A percentile compares a stretch with the other conserved stretches of the same genome.
These are phyloP conservation scores for Juglanconis sp. DNA, from an alignment of 2,329 filamentous ascomycete species.

Conservation along the genomic window DNA sequence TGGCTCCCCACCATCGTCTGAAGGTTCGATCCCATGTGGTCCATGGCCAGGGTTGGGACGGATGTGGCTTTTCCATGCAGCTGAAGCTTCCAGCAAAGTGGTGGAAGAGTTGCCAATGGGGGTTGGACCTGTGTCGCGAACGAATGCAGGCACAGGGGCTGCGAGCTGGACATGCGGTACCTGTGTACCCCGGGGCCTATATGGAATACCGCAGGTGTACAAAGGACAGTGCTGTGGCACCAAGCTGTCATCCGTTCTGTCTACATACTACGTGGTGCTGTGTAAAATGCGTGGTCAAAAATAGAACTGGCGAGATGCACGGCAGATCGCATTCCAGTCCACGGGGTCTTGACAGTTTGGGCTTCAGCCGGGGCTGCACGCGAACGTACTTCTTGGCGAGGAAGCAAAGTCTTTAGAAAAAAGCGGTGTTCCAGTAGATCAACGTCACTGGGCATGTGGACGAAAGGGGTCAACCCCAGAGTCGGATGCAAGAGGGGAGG, in stretches of 20 bases:
- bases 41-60: conserved; percentile 2
- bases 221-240: neutral
- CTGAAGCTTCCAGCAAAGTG: neutral
- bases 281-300: neutral
- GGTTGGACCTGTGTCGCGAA: neutral
- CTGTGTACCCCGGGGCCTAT: neutral
- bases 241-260: neutral
- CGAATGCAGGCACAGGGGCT: neutral
- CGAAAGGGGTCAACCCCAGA: too few relatives aligned
- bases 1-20: neutral
- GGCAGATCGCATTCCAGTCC: conserved; percentile 5
- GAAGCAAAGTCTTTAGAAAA: too few relatives aligned
- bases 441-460: too few relatives aligned
- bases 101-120: neutral
- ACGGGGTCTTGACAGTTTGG: neutral
- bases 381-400: neutral
- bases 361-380: neutral
- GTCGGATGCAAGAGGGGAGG: too few relatives aligned
- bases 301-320: conserved; percentile 11
- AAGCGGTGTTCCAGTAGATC: too few relatives aligned
- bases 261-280: neutral
- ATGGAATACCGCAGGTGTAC: neutral
- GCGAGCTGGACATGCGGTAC: neutral
- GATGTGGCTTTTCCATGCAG: conserved; percentile 7
- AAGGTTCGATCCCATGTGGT: neutral